Percentiles rank a stretch among this genome's conserved stretches.
phyloP scores from a whole-genome alignment of 2,329 filamentous ascomycete genomes.

The Colletotrichum lupini region DNA sequence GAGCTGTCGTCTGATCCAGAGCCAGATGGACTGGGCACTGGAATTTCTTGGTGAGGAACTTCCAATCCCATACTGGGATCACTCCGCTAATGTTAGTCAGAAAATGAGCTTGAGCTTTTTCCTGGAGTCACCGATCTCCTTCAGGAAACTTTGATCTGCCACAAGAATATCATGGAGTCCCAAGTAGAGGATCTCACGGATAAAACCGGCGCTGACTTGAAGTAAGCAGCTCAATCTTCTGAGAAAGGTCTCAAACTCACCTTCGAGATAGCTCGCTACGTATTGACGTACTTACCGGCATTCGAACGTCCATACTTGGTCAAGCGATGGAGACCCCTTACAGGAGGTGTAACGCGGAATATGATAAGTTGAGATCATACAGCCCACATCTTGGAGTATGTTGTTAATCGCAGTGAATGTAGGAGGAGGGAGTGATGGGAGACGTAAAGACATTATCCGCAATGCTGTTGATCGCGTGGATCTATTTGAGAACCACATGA shows the following conservation, averaged over 20 bases:
- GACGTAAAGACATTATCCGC: constrained; percentile 49
- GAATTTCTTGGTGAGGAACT: constrained; percentile 34
- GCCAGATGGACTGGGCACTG: constrained; percentile 8
- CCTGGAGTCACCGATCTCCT: not conserved
- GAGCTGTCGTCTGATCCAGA: constrained; percentile 20
- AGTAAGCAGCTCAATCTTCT: not conserved
- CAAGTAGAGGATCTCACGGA: constrained; percentile 42
- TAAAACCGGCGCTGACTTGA: constrained; percentile 37
- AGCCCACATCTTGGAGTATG: not conserved
- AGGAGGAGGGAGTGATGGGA: constrained; percentile 47
- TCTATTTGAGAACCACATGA: constrained; percentile 46
- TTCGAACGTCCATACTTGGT: constrained; percentile 51
- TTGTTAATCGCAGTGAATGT: not conserved
- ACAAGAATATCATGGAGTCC: constrained; percentile 41
- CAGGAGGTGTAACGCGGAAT: constrained; percentile 42
- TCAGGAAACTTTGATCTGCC: constrained; percentile 43
- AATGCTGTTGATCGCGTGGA: constrained; percentile 37
- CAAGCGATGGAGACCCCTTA: constrained; percentile 50
- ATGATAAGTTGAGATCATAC: constrained; percentile 40
- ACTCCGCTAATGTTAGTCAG: not conserved
- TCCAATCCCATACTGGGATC: not conserved
- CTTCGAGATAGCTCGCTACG: constrained; percentile 43
- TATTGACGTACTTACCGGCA: constrained; percentile 47
- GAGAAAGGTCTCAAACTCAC: not conserved
- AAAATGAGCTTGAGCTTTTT: not conserved